Percentiles rank a stretch among this genome's conserved stretches.
Evolutionary conservation across 345 rosid genomes (phyloP).

Genomic region (Barbarea vulgaris): DNA sequence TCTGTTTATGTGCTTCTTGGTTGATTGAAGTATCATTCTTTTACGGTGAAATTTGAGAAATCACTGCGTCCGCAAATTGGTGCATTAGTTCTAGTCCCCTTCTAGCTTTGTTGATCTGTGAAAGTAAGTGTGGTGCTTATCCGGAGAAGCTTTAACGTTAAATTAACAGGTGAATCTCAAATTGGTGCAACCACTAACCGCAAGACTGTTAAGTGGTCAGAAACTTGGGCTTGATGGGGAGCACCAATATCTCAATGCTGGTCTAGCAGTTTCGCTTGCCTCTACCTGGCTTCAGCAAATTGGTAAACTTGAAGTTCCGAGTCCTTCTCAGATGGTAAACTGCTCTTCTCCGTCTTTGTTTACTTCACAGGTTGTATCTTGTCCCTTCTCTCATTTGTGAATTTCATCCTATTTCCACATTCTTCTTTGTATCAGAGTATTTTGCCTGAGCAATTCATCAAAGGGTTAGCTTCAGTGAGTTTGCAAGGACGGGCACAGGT

Average conservation of each 20-base stretch:
- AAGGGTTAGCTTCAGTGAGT: slow-evolving; percentile 77
- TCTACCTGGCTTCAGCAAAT: slow-evolving; percentile 82
- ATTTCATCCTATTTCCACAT: slow-evolving; percentile 1
- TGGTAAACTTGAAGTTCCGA: slow-evolving; percentile 56
- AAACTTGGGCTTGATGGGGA: slow-evolving; percentile 93
- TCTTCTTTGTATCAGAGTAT: slow-evolving; percentile 51
- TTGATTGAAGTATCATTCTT: slow-evolving; percentile 3
- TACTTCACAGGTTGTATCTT: neutral
- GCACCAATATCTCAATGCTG: slow-evolving; percentile 90
- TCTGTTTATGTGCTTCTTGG: slow-evolving; percentile 10
- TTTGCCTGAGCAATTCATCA: slow-evolving; percentile 79
- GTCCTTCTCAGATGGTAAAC: slow-evolving; percentile 58
- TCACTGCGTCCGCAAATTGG: neutral
- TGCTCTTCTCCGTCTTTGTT: slow-evolving; percentile 24
- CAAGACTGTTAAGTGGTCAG: slow-evolving; percentile 59
- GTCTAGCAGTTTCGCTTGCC: slow-evolving; percentile 81
- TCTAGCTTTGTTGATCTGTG: slow-evolving; percentile 17
- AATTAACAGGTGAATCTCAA: slow-evolving; percentile 70
- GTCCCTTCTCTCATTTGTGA: neutral
- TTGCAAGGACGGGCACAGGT: slow-evolving; percentile 97
- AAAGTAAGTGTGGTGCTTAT: neutral
- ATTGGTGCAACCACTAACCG: slow-evolving; percentile 66
- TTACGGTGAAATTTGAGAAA: slow-evolving; percentile 6
- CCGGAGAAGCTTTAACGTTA: slow-evolving; percentile 23
- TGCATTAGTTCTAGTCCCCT: slow-evolving; percentile 4